Base-by-base conservation (phyloP, 345 rosid genomes). In the Stellera chamaejasme region DNA sequence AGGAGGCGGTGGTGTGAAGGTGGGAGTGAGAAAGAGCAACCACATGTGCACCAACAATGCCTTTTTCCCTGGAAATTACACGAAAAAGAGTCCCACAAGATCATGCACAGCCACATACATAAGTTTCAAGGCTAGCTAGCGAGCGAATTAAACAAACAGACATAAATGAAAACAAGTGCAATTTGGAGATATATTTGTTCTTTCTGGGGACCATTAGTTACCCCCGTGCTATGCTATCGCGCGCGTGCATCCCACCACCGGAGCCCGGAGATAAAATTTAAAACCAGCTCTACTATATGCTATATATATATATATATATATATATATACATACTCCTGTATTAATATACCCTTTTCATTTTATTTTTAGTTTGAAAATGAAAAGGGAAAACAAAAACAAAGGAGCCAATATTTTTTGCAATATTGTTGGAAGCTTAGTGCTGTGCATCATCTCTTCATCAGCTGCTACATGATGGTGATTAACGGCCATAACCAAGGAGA, bases 171-270 rank as follows among this genome's bases (percentile, higher is more conserved):
- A 48, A 50, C 28, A 19, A 61, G 53, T 65, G 70, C 68, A 66
- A 72, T 55, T 56, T 60, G 60, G 69, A 65, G 72, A 32, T 26
- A 44, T 15, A 14, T 50, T 50, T 42, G 56, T 63, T 65, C 57
- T 60, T 56, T 65, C 43, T 5, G 83, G 88, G 95, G 86, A 79
- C 90, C 95, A 84, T 73, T 70, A 72, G 1, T 0, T 19, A 19
- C 23, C 23, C 84, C 67, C 79, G 81, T 81, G 84, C 87, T 82
- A 90, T 84, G 83, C 89, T 84, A 81, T 83, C 83, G 62, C 82
- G 62, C 72, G 68, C 67, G 71, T 66, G 59, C 60, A 75, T 62
- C 77, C 23, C 23, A 19, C 23, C 23, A 19, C 23, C 23, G 23
- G 23, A 19, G 23, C 23, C 23, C 23, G 1, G 23, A 19, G 23